phyloP scores from a whole-genome alignment of 805 yeast genomes.

The Tetrapisispora nanseiensis region DNA sequence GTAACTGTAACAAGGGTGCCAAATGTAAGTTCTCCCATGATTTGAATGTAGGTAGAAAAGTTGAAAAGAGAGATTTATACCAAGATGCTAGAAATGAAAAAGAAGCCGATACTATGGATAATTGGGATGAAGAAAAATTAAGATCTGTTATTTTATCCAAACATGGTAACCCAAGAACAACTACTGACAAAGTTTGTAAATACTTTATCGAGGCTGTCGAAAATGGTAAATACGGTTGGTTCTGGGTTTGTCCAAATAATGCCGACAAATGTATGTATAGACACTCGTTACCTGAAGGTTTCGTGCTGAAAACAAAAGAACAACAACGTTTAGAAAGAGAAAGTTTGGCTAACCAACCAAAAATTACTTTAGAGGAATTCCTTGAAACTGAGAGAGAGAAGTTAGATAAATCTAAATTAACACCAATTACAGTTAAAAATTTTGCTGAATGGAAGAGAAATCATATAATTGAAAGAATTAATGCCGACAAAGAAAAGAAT shows the following conservation, averaged over 20 bases:
- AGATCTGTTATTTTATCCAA: slow-evolving; percentile 78
- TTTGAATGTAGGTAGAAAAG: slow-evolving; percentile 72
- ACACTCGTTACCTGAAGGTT: slow-evolving; percentile 95
- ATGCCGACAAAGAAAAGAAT: slow-evolving; percentile 31
- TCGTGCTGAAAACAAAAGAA: slow-evolving; percentile 92
- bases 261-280: slow-evolving; percentile 88
- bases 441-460: slow-evolving; percentile 76
- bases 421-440: slow-evolving; percentile 78
- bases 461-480: slow-evolving; percentile 49
- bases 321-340: slow-evolving; percentile 81
- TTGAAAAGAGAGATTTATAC: slow-evolving; percentile 83
- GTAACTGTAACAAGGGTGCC: slow-evolving; percentile 70
- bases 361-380: slow-evolving; percentile 90
- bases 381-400: slow-evolving; percentile 86
- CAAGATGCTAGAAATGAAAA: slow-evolving; percentile 69
- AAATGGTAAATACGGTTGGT: slow-evolving; percentile 97
- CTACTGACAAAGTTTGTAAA: slow-evolving; percentile 93
- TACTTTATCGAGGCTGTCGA: slow-evolving; percentile 94
- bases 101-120: slow-evolving; percentile 83
- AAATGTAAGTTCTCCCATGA: slow-evolving; percentile 93
- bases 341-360: slow-evolving; percentile 76
- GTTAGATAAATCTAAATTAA: slow-evolving; percentile 59
- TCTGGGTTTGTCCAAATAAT: slow-evolving; percentile 94
- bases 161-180: slow-evolving; percentile 88
- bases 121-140: slow-evolving; percentile 94